Conservation (phyloP, 805 yeast species). For the Torulaspora quercuum region DNA sequence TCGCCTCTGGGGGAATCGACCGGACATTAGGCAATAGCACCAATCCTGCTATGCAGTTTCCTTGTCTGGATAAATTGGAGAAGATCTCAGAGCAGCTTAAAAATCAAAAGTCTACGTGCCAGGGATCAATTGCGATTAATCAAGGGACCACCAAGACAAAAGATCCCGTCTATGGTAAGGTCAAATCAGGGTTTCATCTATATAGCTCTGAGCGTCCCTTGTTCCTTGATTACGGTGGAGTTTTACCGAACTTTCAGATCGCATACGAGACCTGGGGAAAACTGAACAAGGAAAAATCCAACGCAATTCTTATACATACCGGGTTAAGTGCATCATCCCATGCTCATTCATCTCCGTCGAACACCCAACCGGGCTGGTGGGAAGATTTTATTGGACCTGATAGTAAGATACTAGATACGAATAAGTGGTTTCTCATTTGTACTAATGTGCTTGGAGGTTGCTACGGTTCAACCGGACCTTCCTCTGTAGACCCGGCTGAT, state of each 20-base stretch:
- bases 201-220: conserved; percentile 57
- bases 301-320: conserved; percentile 79
- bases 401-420: conserved; percentile 65
- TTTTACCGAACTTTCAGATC: conserved; percentile 66
- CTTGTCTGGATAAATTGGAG: conserved; percentile 79
- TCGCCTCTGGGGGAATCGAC: conserved; percentile 2
- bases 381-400: conserved; percentile 89
- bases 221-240: conserved; percentile 78
- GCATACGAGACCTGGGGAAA: conserved; percentile 94
- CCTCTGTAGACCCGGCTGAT: conserved; percentile 70
- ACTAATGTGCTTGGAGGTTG: conserved; percentile 94
- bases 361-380: conserved; percentile 89
- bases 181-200: conserved; percentile 62
- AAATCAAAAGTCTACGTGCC: conserved; percentile 9
- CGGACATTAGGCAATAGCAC: conserved; percentile 28
- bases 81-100: conserved; percentile 41
- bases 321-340: conserved; percentile 93
- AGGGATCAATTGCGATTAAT: conserved; percentile 13
- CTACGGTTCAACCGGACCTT: conserved; percentile 92
- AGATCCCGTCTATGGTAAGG: conserved; percentile 77
- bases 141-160: conserved; percentile 43
- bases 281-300: conserved; percentile 58
- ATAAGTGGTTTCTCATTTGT: conserved; percentile 77
- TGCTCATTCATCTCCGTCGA: conserved; percentile 74
- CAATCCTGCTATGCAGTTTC: conserved; percentile 70